Percentiles rank a stretch among this genome's conserved stretches.
Conservation (phyloP, 331 rosid species). For the Malus hybrid region DNA sequence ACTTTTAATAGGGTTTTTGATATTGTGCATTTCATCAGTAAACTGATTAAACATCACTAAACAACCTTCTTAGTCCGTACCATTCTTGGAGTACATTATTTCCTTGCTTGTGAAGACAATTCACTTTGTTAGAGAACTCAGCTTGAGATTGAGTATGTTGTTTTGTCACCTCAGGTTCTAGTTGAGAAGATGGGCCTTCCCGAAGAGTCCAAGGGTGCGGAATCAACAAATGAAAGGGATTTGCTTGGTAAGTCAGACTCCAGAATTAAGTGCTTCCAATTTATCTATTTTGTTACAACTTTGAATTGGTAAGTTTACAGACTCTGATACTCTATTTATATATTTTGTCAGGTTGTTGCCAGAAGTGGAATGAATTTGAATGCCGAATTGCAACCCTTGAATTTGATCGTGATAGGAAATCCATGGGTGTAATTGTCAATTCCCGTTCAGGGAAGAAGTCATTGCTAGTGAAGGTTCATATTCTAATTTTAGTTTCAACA, state of each 20-base stretch:
- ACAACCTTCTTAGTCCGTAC: no score
- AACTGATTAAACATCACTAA: neutral
- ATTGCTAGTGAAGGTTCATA: slow-evolving; percentile 56
- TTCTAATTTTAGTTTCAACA: neutral
- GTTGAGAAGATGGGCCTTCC: slow-evolving; percentile 85
- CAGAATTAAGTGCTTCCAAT: neutral
- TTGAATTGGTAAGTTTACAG: neutral
- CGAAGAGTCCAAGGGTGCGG: slow-evolving; percentile 19
- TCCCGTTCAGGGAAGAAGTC: slow-evolving; percentile 36
- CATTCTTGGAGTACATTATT: neutral
- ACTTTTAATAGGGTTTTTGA: neutral
- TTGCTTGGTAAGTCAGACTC: slow-evolving; percentile 5
- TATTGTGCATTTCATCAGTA: neutral
- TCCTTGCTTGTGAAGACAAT: neutral
- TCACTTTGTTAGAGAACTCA: neutral
- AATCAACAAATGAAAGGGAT: neutral
- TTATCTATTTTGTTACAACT: neutral
- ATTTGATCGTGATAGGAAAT: slow-evolving; percentile 62
- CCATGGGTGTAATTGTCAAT: slow-evolving; percentile 53
- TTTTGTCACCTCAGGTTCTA: slow-evolving; percentile 41
- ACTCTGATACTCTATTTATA: neutral
- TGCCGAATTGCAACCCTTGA: slow-evolving; percentile 62
- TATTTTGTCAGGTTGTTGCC: slow-evolving; percentile 37
- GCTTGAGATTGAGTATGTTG: neutral
- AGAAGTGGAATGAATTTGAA: slow-evolving; percentile 48